Evolutionary conservation across 768 basidiomycete genomes (phyloP).

Genomic region (Lactarius sanguifluus): DNA sequence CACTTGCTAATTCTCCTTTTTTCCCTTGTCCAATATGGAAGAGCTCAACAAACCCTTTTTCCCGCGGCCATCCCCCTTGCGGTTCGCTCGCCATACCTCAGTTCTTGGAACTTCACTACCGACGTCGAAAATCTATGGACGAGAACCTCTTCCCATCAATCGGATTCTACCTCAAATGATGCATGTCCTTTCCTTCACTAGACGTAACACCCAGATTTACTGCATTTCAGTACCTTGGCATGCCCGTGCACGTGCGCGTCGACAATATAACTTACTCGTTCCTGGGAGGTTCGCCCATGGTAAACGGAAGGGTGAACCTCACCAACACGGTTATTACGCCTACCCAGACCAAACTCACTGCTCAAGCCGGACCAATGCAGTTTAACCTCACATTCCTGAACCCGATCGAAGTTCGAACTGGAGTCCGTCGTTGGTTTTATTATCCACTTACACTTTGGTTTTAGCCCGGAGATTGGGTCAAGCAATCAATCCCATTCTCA

Average conservation of each 20-base stretch:
- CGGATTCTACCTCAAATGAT: neutral
- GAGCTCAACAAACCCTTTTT: slow-evolving; percentile 24
- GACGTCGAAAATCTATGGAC: slow-evolving; percentile 28
- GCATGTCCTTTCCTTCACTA: neutral
- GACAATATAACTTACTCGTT: slow-evolving; percentile 29
- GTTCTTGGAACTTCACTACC: slow-evolving; percentile 27
- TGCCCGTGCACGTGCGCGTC: slow-evolving; percentile 19
- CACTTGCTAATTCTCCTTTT: slow-evolving; percentile 4
- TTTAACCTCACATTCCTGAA: slow-evolving; percentile 41
- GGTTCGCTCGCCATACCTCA: slow-evolving; percentile 34
- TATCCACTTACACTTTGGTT: neutral
- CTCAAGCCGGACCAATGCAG: slow-evolving; percentile 39
- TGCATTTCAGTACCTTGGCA: slow-evolving; percentile 14
- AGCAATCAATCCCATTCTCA: slow-evolving; percentile 43
- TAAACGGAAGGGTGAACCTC: slow-evolving; percentile 26
- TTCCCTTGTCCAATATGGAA: neutral
- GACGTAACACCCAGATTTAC: neutral
- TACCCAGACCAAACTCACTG: slow-evolving; percentile 37
- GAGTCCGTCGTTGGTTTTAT: neutral
- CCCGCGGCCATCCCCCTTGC: slow-evolving; percentile 33
- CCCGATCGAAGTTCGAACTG: slow-evolving; percentile 39
- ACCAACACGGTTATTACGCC: slow-evolving; percentile 36
- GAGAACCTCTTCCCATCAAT: slow-evolving; percentile 12
- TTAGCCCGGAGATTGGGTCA: slow-evolving; percentile 40
- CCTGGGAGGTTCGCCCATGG: slow-evolving; percentile 18